These are phyloP conservation scores for Claviceps purpurea DNA, from an alignment of 2,329 filamentous ascomycete species.

Conservation along the genomic window DNA sequence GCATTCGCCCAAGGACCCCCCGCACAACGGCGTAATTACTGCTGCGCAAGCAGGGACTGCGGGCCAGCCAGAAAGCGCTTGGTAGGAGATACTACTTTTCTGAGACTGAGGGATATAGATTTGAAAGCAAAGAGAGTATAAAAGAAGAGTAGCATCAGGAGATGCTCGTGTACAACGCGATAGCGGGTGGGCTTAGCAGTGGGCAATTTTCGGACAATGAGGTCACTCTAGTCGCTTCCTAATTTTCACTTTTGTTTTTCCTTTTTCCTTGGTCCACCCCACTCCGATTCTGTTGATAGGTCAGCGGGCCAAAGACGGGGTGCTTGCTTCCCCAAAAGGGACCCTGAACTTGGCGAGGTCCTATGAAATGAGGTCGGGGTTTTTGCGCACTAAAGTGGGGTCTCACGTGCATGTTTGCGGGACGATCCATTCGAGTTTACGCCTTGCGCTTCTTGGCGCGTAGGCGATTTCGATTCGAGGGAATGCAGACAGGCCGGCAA, in stretches of 20 bases:
- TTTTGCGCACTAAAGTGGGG: neutral
- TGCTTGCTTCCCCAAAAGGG: slow-evolving; percentile 1
- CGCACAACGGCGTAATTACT: too few species aligned
- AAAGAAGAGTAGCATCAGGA: neutral
- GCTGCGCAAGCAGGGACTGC: too few species aligned
- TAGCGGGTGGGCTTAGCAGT: neutral
- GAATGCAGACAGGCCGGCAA: too few species aligned
- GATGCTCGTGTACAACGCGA: neutral
- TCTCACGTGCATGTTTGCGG: slow-evolving; percentile 5
- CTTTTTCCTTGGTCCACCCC: neutral
- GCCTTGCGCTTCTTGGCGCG: neutral
- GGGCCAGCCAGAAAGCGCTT: neutral
- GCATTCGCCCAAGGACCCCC: neutral
- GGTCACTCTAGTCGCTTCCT: neutral
- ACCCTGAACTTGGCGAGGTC: neutral
- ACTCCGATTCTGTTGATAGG: neutral
- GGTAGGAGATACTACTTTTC: neutral
- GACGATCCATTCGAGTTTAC: slow-evolving; percentile 1
- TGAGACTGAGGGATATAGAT: too few species aligned
- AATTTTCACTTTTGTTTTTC: neutral
- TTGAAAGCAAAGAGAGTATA: neutral
- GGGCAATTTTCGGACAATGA: neutral
- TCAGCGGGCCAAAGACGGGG: slow-evolving; percentile 1
- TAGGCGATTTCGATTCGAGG: neutral
- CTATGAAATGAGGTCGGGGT: too few species aligned